Evolutionary conservation across 2,329 filamentous ascomycete species (phyloP), one percentile per base, ranked within the genome.

Genomic region (Verticillium zaregamsianum): DNA sequence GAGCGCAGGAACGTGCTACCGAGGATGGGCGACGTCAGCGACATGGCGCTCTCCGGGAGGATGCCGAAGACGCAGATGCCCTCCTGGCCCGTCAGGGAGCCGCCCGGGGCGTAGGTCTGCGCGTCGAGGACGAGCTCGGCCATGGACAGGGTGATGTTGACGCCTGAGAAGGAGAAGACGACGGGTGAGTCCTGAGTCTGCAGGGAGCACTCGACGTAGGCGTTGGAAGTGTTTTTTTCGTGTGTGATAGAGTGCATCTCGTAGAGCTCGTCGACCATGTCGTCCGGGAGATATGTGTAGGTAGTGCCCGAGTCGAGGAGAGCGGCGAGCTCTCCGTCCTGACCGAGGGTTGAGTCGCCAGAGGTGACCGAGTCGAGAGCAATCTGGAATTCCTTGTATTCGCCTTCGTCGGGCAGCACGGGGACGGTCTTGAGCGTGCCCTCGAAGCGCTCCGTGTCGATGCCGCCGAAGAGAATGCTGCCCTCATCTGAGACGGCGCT

Each of bases 1-100:
- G 87, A 89, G 57, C 90, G 81, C 60, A 93, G 77, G 72, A 93
- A 93, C 0, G 90, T 90, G 70, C 92, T 90, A n/a, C 90, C 90
- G 32, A 65, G 25, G 32, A 33, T 33, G 32, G 32, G 32, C 9
- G 32, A 33, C 9, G 32, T 33, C 32, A 33, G 32, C 32, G 32
- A 33, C 32, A 33, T 33, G 32, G 32, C 5, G 32, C 32, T 33
- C 9, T 33, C 32, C 32, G 32, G 32, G 11, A 93, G 77, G 66
- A 60, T 83, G 61, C 89, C 90, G 68, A 92, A 90, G 39, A 88
- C 78, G 66, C 90, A 92, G 9, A 85, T 82, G 58, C 84, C 80
- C 68, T 86, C 86, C 54, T 31, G 25, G 54, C 54, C 54, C 7
- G 54, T 33, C 32, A 33, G 3, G 32, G 31, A 37, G 32, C 32